phyloP scores from a whole-genome alignment of 2,329 filamentous ascomycete species.

The Botryotinia calthae region DNA sequence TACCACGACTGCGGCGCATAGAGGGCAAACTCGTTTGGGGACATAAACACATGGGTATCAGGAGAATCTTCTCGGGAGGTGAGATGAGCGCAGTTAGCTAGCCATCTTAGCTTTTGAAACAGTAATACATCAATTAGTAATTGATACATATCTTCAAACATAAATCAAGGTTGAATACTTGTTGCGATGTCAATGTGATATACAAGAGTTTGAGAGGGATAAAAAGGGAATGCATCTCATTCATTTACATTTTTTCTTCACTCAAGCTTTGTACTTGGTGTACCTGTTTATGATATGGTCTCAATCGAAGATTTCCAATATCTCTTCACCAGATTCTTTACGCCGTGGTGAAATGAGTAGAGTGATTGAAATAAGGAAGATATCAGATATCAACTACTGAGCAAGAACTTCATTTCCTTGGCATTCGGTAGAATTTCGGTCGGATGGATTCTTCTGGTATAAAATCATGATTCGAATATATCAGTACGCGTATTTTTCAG shows the following conservation, averaged over 20 bases:
- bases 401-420: not conserved
- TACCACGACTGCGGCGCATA: not conserved
- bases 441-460: not conserved
- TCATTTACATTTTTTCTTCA: not conserved
- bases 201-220: not conserved
- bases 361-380: no score
- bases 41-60: not conserved
- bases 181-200: not conserved
- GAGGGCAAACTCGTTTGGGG: not conserved
- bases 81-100: not conserved
- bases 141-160: not conserved
- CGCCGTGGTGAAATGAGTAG: no score
- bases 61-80: not conserved
- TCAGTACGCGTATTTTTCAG: slow-evolving; percentile 1
- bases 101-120: not conserved
- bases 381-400: not conserved
- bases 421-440: not conserved
- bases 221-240: not conserved
- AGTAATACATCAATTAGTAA: not conserved
- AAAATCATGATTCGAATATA: not conserved
- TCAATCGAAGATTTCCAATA: not conserved
- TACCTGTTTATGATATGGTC: not conserved
- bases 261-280: not conserved
- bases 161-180: not conserved
- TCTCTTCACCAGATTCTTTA: not conserved